Conservation (phyloP, 2,329 filamentous ascomycete genomes). For the Myriosclerotinia duriaeana region DNA sequence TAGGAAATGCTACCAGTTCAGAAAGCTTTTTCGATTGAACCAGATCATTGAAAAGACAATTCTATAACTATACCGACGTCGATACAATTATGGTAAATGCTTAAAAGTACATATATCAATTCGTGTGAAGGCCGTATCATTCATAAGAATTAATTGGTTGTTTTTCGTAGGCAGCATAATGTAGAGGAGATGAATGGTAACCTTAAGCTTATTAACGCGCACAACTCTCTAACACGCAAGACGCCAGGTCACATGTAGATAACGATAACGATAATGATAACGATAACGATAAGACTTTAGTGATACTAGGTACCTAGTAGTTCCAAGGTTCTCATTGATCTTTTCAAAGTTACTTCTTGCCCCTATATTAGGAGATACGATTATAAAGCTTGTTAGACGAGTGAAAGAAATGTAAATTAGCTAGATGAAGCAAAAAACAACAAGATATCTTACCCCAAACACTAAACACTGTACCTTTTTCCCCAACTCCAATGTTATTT, state of each 20-base stretch:
- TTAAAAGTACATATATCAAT: background rate
- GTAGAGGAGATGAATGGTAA: conserved; percentile 1
- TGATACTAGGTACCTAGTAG: no score
- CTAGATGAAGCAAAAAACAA: no score
- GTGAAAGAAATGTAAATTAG: no score
- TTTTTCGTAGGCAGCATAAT: background rate
- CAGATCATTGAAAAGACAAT: background rate
- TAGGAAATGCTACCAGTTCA: background rate
- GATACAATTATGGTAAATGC: background rate
- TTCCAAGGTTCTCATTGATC: no score
- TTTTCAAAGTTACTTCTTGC: no score
- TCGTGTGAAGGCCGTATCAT: background rate
- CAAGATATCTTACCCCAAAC: no score
- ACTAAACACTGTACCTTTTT: no score
- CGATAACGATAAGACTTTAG: no score
- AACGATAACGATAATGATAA: background rate
- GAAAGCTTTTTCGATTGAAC: background rate
- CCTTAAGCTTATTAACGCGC: background rate
- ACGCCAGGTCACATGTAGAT: conserved; percentile 19
- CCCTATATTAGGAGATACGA: no score
- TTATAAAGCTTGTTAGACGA: no score
- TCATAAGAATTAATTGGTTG: background rate
- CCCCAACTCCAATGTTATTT: no score
- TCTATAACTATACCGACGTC: background rate
- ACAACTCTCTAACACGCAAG: background rate